Conservation (phyloP, 176 grass and related monocot genomes). For the Paspalum vaginatum region DNA sequence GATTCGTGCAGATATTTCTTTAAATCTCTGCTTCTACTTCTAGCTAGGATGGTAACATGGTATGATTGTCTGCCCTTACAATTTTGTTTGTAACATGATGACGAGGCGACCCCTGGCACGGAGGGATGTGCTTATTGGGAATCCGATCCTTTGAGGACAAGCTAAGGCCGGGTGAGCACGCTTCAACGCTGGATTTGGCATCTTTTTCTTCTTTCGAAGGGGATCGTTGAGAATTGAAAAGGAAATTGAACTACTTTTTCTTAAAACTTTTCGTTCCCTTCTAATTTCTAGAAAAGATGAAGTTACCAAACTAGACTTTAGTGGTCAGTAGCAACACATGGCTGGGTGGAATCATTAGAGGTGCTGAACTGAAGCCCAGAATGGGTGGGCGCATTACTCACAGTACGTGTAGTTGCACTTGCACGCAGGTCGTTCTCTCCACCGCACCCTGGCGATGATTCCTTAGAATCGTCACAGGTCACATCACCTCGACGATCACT, state of each 20-base stretch:
- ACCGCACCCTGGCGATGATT: background rate
- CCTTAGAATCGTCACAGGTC: constrained; percentile 28
- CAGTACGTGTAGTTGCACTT: background rate
- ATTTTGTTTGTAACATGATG: constrained; percentile 20
- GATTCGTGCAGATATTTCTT: constrained; percentile 9
- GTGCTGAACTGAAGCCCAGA: constrained; percentile 2
- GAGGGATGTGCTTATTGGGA: background rate
- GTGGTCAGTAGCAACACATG: background rate
- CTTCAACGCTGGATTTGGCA: constrained; percentile 41
- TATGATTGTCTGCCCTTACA: background rate
- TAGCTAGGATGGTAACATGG: background rate
- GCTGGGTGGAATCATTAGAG: constrained; percentile 26
- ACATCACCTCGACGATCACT: constrained; percentile 18
- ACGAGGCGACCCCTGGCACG: background rate
- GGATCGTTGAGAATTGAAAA: no score
- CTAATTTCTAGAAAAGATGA: no score
- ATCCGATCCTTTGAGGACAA: constrained; percentile 29
- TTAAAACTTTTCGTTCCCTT: no score
- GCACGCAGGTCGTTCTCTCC: constrained; percentile 1
- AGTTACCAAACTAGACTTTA: no score
- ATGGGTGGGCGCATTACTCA: constrained; percentile 14
- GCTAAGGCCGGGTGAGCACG: constrained; percentile 20
- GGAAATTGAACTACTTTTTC: no score
- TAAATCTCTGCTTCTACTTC: rapidly evolving
- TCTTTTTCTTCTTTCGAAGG: background rate